Percentiles rank a stretch among this genome's conserved stretches.
These are phyloP conservation scores for Cyphellophora attinorum DNA, from an alignment of 2,329 filamentous ascomycete genomes.

Conservation along the genomic window DNA sequence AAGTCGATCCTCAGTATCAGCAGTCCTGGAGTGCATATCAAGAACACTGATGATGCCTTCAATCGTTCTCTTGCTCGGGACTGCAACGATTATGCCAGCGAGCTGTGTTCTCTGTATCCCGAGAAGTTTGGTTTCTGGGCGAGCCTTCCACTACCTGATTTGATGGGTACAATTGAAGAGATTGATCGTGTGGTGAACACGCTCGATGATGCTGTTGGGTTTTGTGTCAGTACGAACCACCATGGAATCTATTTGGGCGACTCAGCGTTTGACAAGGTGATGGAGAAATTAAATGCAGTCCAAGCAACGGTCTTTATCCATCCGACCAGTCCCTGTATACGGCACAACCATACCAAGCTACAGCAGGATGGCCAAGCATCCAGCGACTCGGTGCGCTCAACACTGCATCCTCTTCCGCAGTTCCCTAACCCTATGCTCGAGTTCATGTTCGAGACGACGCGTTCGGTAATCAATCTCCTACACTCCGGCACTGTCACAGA, in stretches of 20 bases:
- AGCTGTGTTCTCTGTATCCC: slow-evolving; percentile 15
- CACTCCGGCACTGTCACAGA: slow-evolving; percentile 34
- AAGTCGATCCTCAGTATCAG: slow-evolving; percentile 46
- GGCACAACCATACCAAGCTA: slow-evolving; percentile 1
- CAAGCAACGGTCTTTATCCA: slow-evolving; percentile 44
- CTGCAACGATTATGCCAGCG: slow-evolving; percentile 20
- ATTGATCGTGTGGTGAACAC: slow-evolving; percentile 30
- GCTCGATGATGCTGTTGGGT: slow-evolving; percentile 38
- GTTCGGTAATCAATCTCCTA: slow-evolving; percentile 38
- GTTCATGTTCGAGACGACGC: slow-evolving; percentile 44
- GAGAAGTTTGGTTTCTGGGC: slow-evolving; percentile 42
- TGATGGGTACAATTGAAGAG: slow-evolving; percentile 36
- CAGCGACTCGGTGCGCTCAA: slow-evolving; percentile 1
- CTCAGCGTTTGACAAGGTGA: slow-evolving; percentile 32
- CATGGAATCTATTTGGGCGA: slow-evolving; percentile 44
- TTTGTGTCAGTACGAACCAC: slow-evolving; percentile 41
- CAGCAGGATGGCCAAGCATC: too few species aligned
- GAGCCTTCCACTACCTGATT: slow-evolving; percentile 41
- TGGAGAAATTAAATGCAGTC: slow-evolving; percentile 35
- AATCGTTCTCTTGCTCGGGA: slow-evolving; percentile 27
- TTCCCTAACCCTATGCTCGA: slow-evolving; percentile 9
- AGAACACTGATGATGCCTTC: slow-evolving; percentile 22
- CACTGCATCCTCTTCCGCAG: slow-evolving; percentile 5
- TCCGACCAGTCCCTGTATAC: slow-evolving; percentile 33
- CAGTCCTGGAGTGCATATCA: slow-evolving; percentile 41